Percentiles rank a stretch among this genome's conserved stretches.
Conservation (phyloP, 2,329 filamentous ascomycete genomes). For the Scolecobasidium constrictum region DNA sequence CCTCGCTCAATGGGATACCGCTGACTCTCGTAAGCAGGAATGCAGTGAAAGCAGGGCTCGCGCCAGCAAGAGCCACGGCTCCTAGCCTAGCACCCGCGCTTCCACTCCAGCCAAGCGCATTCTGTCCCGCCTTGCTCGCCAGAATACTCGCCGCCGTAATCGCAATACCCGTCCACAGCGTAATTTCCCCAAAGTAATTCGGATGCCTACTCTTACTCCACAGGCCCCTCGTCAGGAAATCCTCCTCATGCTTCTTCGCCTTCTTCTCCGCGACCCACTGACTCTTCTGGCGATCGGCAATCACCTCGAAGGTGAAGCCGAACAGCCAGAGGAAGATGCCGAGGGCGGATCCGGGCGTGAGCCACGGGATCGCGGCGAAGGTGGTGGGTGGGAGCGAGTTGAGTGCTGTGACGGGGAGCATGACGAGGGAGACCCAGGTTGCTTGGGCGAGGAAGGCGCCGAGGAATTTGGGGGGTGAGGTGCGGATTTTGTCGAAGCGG, state of each 20-base stretch:
- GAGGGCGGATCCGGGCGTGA: conserved; percentile 39
- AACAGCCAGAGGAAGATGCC: conserved; percentile 48
- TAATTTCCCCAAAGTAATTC: conserved; percentile 63
- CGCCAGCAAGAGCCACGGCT: conserved; percentile 40
- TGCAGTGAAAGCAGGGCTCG: conserved; percentile 53
- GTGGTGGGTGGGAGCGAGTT: conserved; percentile 47
- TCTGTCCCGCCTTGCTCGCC: conserved; percentile 41
- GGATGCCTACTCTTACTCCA: conserved; percentile 53
- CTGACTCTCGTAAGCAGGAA: conserved; percentile 52
- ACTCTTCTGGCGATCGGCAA: conserved; percentile 54
- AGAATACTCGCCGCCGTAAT: conserved; percentile 48
- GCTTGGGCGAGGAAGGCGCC: conserved; percentile 51
- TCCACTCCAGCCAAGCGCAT: conserved; percentile 45
- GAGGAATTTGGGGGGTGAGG: conserved; percentile 40
- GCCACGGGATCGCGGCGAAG: conserved; percentile 25
- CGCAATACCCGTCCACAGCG: conserved; percentile 58
- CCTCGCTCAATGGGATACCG: conserved; percentile 55
- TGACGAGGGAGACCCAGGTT: conserved; percentile 47
- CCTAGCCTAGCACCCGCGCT: conserved; percentile 29
- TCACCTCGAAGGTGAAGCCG: conserved; percentile 50
- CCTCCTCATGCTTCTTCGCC: conserved; percentile 54
- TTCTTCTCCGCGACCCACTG: conserved; percentile 51
- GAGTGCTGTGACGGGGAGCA: conserved; percentile 53
- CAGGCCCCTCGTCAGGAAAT: conserved; percentile 52
- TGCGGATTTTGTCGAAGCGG: conserved; percentile 45